phyloP scores from a whole-genome alignment of 73 alveolate species.

The Paramecium pentaurelia region DNA sequence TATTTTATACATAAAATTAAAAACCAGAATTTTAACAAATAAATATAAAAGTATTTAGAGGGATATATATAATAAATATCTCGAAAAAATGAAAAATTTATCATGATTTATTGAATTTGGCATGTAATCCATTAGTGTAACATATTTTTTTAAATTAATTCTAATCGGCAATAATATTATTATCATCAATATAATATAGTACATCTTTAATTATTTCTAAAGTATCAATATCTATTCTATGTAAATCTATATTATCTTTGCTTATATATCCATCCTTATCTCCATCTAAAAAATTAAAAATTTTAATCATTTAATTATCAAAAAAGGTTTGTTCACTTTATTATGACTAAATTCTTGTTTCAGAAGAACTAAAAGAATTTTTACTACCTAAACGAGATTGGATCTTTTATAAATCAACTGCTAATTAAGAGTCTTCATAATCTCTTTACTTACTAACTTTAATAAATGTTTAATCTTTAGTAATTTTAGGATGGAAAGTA shows the following conservation, averaged over 20 bases:
- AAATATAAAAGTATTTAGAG: neutral
- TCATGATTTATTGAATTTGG: neutral
- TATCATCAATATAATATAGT: neutral
- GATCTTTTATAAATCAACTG: neutral
- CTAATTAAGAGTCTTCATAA: constrained; percentile 14
- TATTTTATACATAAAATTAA: neutral
- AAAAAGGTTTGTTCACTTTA: neutral
- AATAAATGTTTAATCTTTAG: neutral
- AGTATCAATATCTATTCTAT: neutral
- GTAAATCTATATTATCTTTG: neutral
- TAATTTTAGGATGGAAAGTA: constrained; percentile 4
- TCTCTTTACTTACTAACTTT: neutral
- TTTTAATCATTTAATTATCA: neutral
- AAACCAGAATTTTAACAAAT: neutral
- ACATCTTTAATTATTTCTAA: neutral
- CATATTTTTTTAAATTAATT: neutral
- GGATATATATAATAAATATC: neutral
- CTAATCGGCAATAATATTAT: neutral
- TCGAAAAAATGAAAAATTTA: neutral
- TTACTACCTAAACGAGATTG: neutral
- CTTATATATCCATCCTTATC: constrained; percentile 8
- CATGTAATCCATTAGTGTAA: neutral
- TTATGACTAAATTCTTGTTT: neutral
- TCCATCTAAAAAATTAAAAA: neutral
- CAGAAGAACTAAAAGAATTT: neutral